phyloP scores from a whole-genome alignment of 164 flowering plant genomes.

The grape (Vitis vinifera) region ASM3070453v1 NC_081823.1:2426501-2427000 shows the following conservation, averaged over 20 bases:
- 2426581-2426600: neutral
- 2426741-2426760: slow-evolving; percentile 83
- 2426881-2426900: slow-evolving; percentile 20
- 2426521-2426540: neutral
- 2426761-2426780: slow-evolving; percentile 65
- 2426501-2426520: neutral
- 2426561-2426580: neutral
- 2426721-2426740: slow-evolving; percentile 18
- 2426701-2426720: neutral
- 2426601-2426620: too few species aligned
- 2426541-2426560: too few species aligned
- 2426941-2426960: neutral
- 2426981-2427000: too few species aligned
- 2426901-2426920: neutral
- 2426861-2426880: slow-evolving; percentile 69
- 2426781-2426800: slow-evolving; percentile 72
- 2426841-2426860: slow-evolving; percentile 29
- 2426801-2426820: slow-evolving; percentile 42
- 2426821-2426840: slow-evolving; percentile 60
- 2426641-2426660: neutral
- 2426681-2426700: neutral
- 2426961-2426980: neutral
- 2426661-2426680: neutral
- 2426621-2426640: neutral
- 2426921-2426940: neutral